These are phyloP conservation scores for Hypoxylon crocopeplum DNA, from an alignment of 495 filamentous ascomycete species.

Conservation along the genomic window DNA sequence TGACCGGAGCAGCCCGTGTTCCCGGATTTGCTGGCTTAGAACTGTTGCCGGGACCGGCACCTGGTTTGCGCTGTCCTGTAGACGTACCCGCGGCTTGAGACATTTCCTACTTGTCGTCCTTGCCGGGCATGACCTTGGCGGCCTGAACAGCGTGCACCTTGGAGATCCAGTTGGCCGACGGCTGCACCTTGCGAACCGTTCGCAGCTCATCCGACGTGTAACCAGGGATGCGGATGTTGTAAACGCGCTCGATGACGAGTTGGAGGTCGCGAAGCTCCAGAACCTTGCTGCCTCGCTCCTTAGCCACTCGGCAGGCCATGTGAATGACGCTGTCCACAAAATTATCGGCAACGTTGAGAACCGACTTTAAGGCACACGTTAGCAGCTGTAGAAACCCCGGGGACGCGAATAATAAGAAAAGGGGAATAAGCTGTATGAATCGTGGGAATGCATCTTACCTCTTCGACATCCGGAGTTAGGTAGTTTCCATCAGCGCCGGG, in stretches of 20 bases:
- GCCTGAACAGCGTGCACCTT: constrained; percentile 97
- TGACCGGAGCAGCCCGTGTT: too few species aligned
- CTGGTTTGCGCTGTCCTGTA: constrained; percentile 2
- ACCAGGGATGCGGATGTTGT: constrained; percentile 97
- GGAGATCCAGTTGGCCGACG: constrained; percentile 83
- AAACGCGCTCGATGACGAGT: constrained; percentile 92
- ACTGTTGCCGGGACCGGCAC: too few species aligned
- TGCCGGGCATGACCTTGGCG: constrained; percentile 75
- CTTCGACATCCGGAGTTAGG: constrained; percentile 90
- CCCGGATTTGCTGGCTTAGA: too few species aligned
- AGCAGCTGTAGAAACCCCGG: constrained; percentile 7
- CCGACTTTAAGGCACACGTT: constrained; percentile 60
- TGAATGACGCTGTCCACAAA: constrained; percentile 92
- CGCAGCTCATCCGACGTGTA: constrained; percentile 93
- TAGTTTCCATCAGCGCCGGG: constrained; percentile 70
- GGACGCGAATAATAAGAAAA: constrained; percentile 1
- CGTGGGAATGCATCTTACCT: constrained; percentile 63
- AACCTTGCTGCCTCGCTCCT: constrained; percentile 83
- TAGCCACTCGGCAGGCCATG: constrained; percentile 87
- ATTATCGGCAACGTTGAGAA: constrained; percentile 89
- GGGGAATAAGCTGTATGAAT: background rate
- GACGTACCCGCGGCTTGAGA: constrained; percentile 1
- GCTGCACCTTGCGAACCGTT: constrained; percentile 90
- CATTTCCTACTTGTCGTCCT: constrained; percentile 50
- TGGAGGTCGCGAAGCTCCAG: constrained; percentile 95